These are phyloP conservation scores for Nannochloris sp. DNA, from an alignment of 139 green algal genomes.

Conservation along the genomic window DNA sequence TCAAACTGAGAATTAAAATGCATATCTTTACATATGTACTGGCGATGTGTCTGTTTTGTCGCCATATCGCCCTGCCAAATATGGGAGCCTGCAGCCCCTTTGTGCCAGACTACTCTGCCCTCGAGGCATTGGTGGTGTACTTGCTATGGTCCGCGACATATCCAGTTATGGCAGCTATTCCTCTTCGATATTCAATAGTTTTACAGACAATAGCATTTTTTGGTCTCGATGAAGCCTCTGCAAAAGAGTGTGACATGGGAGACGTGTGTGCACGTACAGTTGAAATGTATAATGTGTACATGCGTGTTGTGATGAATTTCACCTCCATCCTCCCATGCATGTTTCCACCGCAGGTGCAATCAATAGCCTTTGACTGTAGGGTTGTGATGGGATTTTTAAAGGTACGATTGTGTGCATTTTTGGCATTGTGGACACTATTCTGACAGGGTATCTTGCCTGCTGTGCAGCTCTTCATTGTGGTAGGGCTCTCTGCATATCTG, in stretches of 20 bases:
- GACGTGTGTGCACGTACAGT: background rate
- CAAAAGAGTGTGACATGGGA: background rate
- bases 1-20: background rate
- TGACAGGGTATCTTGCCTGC: background rate
- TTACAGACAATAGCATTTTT: background rate
- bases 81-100: constrained; percentile 1
- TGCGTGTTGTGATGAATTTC: background rate
- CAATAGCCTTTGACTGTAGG: background rate
- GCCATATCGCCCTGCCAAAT: background rate
- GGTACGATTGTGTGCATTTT: background rate
- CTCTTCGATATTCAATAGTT: background rate
- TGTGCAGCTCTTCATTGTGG: background rate
- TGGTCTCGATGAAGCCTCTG: background rate
- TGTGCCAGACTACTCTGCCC: background rate
- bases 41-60: background rate
- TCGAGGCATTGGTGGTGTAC: background rate
- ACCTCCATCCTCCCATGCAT: background rate
- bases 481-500: background rate
- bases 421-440: no score
- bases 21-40: background rate
- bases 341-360: background rate
- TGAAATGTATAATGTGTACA: background rate
- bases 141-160: background rate
- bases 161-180: background rate
- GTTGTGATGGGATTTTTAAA: constrained; percentile 1